A percentile compares a stretch with the other conserved stretches of the same genome.
phyloP scores from a whole-genome alignment of 176 grass and related monocot species.

The Puya raimondii region DNA sequence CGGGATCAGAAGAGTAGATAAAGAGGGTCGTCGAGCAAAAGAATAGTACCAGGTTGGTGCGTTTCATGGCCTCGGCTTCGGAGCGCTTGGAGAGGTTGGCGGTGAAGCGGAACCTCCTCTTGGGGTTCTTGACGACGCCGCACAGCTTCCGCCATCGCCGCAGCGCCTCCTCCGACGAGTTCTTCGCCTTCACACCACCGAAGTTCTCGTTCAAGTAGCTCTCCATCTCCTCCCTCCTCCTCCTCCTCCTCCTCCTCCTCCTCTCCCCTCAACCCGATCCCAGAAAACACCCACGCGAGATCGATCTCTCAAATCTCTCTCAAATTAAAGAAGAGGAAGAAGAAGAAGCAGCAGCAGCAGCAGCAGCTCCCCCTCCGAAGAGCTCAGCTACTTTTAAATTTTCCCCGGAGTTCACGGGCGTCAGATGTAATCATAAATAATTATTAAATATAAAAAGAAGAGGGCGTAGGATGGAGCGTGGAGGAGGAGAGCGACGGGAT shows the following conservation, averaged over 20 bases:
- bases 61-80: slow-evolving; percentile 59
- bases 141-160: slow-evolving; percentile 73
- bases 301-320: no score
- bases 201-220: slow-evolving; percentile 57
- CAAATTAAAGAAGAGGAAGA: no score
- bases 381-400: not conserved
- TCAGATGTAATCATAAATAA: not conserved
- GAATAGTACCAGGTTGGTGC: slow-evolving; percentile 43
- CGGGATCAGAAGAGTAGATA: not conserved
- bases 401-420: not conserved
- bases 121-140: slow-evolving; percentile 93
- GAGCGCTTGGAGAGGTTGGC: slow-evolving; percentile 69
- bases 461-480: not conserved
- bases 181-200: slow-evolving; percentile 31
- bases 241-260: not conserved
- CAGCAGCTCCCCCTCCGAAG: not conserved
- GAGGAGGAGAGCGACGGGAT: not conserved
- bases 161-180: slow-evolving; percentile 83
- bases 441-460: not conserved
- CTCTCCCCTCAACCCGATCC: no score
- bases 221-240: slow-evolving; percentile 18
- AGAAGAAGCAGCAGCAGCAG: not conserved
- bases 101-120: slow-evolving; percentile 87
- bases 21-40: not conserved
- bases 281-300: no score